Conservation (phyloP, 495 filamentous ascomycete genomes). For the Endocarpon pusillum region DNA sequence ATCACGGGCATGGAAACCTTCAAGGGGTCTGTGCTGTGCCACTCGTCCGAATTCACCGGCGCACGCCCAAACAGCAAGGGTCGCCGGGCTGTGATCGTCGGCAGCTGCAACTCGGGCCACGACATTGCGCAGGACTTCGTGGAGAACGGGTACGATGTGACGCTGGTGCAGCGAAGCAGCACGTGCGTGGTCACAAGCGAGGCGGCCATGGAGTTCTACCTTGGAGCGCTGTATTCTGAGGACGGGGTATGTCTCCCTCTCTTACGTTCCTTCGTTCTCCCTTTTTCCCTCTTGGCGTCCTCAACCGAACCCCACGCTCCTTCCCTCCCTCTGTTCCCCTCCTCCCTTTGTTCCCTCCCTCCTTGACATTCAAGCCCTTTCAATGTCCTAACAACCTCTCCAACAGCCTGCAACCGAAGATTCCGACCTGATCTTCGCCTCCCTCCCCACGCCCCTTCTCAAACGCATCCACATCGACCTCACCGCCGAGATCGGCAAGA, state of each 20-base stretch:
- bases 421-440: slow-evolving; percentile 40
- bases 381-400: too few relatives aligned
- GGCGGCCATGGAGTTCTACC: slow-evolving; percentile 31
- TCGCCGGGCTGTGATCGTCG: slow-evolving; percentile 23
- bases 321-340: too few relatives aligned
- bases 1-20: slow-evolving; percentile 37
- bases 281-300: slow-evolving; percentile 18
- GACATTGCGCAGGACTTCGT: slow-evolving; percentile 29
- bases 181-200: slow-evolving; percentile 13
- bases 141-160: slow-evolving; percentile 18
- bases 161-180: slow-evolving; percentile 23
- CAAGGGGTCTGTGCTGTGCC: slow-evolving; percentile 19
- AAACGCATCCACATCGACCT: slow-evolving; percentile 7
- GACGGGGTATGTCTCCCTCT: too few relatives aligned
- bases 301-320: too few relatives aligned
- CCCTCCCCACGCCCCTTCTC: slow-evolving; percentile 21
- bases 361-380: too few relatives aligned
- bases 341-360: too few relatives aligned
- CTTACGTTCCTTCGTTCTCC: slow-evolving; percentile 5
- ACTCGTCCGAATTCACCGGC: slow-evolving; percentile 19
- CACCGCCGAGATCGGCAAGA: slow-evolving; percentile 15
- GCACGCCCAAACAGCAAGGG: slow-evolving; percentile 16
- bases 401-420: slow-evolving; percentile 38
- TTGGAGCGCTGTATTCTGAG: slow-evolving; percentile 48
- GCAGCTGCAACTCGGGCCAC: slow-evolving; percentile 30